Base-by-base conservation (phyloP, 768 basidiomycete species). In the Terana coerulea region DNA sequence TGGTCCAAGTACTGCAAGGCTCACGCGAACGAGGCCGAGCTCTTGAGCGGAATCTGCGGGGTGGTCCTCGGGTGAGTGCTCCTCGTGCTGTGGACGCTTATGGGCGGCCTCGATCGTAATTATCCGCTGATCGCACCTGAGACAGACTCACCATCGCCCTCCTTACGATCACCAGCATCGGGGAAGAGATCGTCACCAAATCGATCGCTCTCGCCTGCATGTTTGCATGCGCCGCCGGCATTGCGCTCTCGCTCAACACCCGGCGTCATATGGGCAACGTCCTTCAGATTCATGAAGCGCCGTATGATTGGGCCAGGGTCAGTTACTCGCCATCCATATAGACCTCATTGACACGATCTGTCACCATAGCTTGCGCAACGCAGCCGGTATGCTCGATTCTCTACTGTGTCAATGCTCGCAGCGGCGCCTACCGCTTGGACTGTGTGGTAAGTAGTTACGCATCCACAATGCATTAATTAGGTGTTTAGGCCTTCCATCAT, bases 121-220 rank as follows among this genome's bases (percentile, higher is more conserved):
- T 17, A 29, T n/a, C 10, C 17, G 43, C 43, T 44, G 43, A 44
- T 30, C 28, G 43, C 26, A 19, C 2, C 9, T 43, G 41, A 43
- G 24, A 43, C 41, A 44, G 43, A 17, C 43, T 44, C 14, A 44
- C 26, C 8, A 30, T 44, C 19, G 43, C 26, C 28, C 17, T 44
- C 12, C 28, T 44, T 6, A 29, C 43, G n/a, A 29, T 44, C 26
- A 28, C 43, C 15, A 47, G 46, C 35, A 47, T 47, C 46, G 46
- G 31, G 24, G 46, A 35, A 35, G 46, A 35, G 24, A 21, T 25
- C 7, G 31, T 47, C 10, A 35, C 46, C 14, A 34, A 22, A 33
- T 19, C 31, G 11, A 35, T 35, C 21, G 46, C 33, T 5, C 29
- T n/a, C 12, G 14, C 36, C 14, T 35, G 21, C 14, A 34, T 47